phyloP scores from a whole-genome alignment of 2,329 filamentous ascomycete genomes.

The Camptophora hylomeconis region DNA sequence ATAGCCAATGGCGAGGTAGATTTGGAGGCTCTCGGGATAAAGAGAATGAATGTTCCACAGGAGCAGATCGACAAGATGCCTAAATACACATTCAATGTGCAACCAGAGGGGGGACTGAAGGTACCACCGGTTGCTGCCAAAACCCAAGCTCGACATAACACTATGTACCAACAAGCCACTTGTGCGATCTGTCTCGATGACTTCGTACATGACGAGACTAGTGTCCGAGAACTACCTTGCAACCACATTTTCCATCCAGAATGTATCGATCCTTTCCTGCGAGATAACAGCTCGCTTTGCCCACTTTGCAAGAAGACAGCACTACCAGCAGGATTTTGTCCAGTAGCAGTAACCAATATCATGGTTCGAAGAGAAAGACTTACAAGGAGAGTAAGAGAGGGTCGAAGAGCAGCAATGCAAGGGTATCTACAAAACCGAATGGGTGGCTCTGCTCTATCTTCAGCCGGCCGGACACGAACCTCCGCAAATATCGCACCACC shows the following conservation, averaged over 20 bases:
- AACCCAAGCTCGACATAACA: conserved; percentile 18
- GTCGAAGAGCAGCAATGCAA: conserved; percentile 2
- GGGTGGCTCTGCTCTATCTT: conserved; percentile 1
- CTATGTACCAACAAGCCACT: conserved; percentile 54
- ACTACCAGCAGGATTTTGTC: conserved; percentile 55
- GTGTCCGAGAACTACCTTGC: conserved; percentile 76
- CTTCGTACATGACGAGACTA: conserved; percentile 55
- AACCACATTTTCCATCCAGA: conserved; percentile 87
- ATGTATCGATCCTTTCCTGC: conserved; percentile 78
- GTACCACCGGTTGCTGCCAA: neutral
- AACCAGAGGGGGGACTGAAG: conserved; percentile 6
- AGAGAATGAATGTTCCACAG: conserved; percentile 62
- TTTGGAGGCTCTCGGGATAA: conserved; percentile 74
- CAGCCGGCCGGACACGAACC: neutral
- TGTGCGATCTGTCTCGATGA: conserved; percentile 87
- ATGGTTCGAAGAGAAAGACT: conserved; percentile 76
- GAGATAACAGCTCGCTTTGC: conserved; percentile 69
- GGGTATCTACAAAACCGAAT: neutral
- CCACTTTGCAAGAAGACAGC: conserved; percentile 81
- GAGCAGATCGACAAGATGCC: conserved; percentile 62
- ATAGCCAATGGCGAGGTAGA: conserved; percentile 71
- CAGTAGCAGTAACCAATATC: conserved; percentile 59
- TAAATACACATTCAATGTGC: conserved; percentile 54
- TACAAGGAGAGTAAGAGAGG: conserved; percentile 31
- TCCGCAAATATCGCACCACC: neutral